A percentile compares a stretch with the other conserved stretches of the same genome.
phyloP scores from a whole-genome alignment of 2,329 filamentous ascomycete genomes.

The Fusarium protoensiforme region DNA sequence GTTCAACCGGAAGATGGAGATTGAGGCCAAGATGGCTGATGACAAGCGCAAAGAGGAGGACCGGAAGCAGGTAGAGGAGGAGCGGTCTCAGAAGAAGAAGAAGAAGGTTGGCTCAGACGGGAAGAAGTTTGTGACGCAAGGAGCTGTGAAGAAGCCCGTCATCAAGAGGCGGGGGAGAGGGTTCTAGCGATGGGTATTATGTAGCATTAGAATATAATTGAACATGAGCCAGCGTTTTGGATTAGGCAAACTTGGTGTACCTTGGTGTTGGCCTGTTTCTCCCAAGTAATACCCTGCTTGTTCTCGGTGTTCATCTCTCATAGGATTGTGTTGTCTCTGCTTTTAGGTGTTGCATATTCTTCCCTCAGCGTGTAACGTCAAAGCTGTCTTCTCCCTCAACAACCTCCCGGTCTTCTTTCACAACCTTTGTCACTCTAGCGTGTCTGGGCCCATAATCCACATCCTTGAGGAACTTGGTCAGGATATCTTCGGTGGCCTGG shows the following conservation, averaged over 20 bases:
- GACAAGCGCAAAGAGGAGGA: slow-evolving; percentile 79
- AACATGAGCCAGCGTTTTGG: background rate
- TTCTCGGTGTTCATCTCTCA: background rate
- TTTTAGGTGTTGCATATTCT: background rate
- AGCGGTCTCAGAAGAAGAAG: slow-evolving; percentile 53
- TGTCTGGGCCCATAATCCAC: slow-evolving; percentile 78
- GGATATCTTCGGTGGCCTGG: slow-evolving; percentile 74
- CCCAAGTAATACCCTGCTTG: background rate
- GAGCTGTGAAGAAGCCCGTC: slow-evolving; percentile 71
- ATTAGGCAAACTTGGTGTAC: background rate
- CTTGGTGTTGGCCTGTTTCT: background rate
- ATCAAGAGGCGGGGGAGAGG: slow-evolving; percentile 67
- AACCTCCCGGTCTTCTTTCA: slow-evolving; percentile 73
- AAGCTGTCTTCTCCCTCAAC: slow-evolving; percentile 78
- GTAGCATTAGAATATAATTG: background rate
- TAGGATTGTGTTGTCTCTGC: background rate
- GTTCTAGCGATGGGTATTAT: slow-evolving; percentile 50
- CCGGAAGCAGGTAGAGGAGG: slow-evolving; percentile 61
- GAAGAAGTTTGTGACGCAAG: slow-evolving; percentile 71
- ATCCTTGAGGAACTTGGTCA: slow-evolving; percentile 79
- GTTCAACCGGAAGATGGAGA: slow-evolving; percentile 92
- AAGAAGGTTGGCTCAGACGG: slow-evolving; percentile 51
- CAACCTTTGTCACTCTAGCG: slow-evolving; percentile 79
- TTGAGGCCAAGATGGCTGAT: slow-evolving; percentile 90
- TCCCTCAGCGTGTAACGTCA: slow-evolving; percentile 57